Percentiles rank a stretch among this genome's conserved stretches.
These are phyloP conservation scores for Hericium erinaceus DNA, from an alignment of 768 basidiomycete genomes.

Conservation along the genomic window DNA sequence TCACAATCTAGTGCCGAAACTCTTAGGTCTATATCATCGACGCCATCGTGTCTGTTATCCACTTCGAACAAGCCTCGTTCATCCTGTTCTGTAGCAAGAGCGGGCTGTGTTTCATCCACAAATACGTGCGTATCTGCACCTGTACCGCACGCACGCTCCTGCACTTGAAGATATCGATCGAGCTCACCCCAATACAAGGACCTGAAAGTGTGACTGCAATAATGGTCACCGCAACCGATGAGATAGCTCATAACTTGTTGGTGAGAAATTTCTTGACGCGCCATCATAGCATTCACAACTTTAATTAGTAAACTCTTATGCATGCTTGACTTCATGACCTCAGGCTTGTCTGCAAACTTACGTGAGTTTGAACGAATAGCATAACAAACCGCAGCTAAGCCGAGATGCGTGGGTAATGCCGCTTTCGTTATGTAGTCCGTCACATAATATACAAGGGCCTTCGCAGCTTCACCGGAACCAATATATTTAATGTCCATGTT, in stretches of 20 bases:
- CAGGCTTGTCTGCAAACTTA: not conserved
- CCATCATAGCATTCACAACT: constrained; percentile 16
- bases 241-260: constrained; percentile 23
- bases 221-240: constrained; percentile 16
- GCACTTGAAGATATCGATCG: not conserved
- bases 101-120: no score
- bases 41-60: no score
- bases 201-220: constrained; percentile 12
- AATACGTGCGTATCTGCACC: not conserved
- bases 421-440: constrained; percentile 31
- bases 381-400: constrained; percentile 5
- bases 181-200: constrained; percentile 5
- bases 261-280: no score
- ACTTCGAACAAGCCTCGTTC: no score
- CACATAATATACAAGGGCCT: constrained; percentile 26
- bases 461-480: constrained; percentile 24
- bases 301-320: not conserved
- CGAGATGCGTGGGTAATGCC: constrained; percentile 14
- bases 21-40: no score
- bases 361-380: not conserved
- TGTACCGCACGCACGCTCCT: not conserved
- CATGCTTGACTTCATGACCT: not conserved
- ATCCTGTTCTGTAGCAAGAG: no score
- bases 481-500: no score
- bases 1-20: not conserved